Evolutionary conservation across 2,329 filamentous ascomycete genomes (phyloP).

Genomic region (Escovopsis sp.): DNA sequence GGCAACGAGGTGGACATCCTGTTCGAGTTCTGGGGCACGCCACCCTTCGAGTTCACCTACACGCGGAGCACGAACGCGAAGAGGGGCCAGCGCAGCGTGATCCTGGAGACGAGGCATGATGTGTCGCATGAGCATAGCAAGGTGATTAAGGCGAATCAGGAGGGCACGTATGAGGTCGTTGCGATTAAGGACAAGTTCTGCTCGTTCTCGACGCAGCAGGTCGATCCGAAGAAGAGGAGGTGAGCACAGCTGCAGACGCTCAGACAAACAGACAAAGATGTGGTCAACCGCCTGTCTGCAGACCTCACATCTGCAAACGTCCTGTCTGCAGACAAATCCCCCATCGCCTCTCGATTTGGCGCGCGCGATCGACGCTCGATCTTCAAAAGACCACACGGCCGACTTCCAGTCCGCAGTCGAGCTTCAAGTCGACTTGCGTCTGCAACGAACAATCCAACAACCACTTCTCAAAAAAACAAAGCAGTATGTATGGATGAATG

Average conservation of each 20-base stretch:
- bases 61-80: slow-evolving; percentile 76
- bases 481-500: too few relatives aligned
- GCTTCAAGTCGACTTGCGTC: too few relatives aligned
- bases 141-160: slow-evolving; percentile 70
- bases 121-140: slow-evolving; percentile 68
- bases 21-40: slow-evolving; percentile 90
- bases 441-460: too few relatives aligned
- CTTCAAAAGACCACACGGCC: too few relatives aligned
- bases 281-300: too few relatives aligned
- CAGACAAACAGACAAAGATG: too few relatives aligned
- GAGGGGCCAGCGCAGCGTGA: slow-evolving; percentile 59
- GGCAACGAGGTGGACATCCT: slow-evolving; percentile 84
- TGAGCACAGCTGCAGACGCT: background rate
- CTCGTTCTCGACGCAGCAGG: slow-evolving; percentile 62
- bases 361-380: too few relatives aligned
- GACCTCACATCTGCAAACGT: too few relatives aligned
- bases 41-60: slow-evolving; percentile 96
- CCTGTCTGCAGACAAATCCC: too few relatives aligned
- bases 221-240: slow-evolving; percentile 27
- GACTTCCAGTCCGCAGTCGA: too few relatives aligned
- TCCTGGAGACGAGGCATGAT: slow-evolving; percentile 86
- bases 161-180: slow-evolving; percentile 95
- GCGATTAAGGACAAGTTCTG: slow-evolving; percentile 90
- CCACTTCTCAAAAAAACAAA: too few relatives aligned
- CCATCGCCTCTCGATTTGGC: too few relatives aligned